phyloP scores from a whole-genome alignment of 169 alveolate species.

The Hepatocystis sp. region DNA sequence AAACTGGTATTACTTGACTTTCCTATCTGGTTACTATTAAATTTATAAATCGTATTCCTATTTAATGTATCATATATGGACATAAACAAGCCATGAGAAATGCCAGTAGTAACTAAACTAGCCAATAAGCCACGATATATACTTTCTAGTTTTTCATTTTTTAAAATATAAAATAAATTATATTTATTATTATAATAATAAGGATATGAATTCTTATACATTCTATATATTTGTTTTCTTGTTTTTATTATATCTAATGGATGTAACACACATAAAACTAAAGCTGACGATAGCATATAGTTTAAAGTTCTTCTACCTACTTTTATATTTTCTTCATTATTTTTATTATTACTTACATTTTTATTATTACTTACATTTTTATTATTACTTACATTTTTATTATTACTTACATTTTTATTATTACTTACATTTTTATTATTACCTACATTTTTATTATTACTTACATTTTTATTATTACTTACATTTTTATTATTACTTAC shows the following conservation, averaged over 20 bases:
- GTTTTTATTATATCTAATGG: conserved; percentile 71
- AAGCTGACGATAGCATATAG: conserved; percentile 57
- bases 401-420: too few relatives aligned
- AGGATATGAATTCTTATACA: conserved; percentile 70
- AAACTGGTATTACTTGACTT: too few relatives aligned
- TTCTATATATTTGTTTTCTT: conserved; percentile 66
- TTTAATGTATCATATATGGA: conserved; percentile 58
- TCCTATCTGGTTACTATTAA: too few relatives aligned
- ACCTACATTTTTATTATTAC: too few relatives aligned
- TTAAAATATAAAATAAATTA: conserved; percentile 51
- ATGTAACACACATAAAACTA: conserved; percentile 52
- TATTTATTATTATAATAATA: conserved; percentile 71
- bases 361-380: too few relatives aligned
- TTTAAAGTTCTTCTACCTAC: conserved; percentile 58
- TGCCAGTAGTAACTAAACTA: conserved; percentile 57
- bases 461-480: too few relatives aligned
- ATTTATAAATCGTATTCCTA: conserved; percentile 8
- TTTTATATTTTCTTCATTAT: conserved; percentile 16
- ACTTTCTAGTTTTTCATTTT: conserved; percentile 70
- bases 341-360: too few relatives aligned
- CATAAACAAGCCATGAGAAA: conserved; percentile 57
- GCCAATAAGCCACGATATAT: conserved; percentile 70
- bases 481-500: too few relatives aligned
- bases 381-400: too few relatives aligned
- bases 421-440: too few relatives aligned